Conservation (phyloP, 1,139 yeast species). For the Blastobotrys indianensis region DNA sequence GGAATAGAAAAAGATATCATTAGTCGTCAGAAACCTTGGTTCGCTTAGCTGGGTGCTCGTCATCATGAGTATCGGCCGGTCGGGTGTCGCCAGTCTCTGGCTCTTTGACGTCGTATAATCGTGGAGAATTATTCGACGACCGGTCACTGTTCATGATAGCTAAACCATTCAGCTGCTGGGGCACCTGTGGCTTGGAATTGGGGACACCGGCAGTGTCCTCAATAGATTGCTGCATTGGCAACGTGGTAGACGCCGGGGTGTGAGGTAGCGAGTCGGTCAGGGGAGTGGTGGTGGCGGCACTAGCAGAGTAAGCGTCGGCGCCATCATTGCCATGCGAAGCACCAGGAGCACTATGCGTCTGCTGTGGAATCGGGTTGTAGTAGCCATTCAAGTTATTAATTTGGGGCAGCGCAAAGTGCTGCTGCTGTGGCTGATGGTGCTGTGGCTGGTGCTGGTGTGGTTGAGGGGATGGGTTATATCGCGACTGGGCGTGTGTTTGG, state of each 20-base stretch:
- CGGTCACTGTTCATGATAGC: constrained; percentile 12
- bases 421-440: constrained; percentile 7
- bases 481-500: too few relatives aligned
- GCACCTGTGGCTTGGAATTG: background rate
- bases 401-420: constrained; percentile 4
- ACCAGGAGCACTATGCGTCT: background rate
- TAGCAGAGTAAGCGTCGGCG: background rate
- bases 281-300: constrained; percentile 20
- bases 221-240: constrained; percentile 1
- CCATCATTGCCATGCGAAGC: background rate
- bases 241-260: constrained; percentile 16
- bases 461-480: constrained; percentile 3
- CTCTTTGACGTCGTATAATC: constrained; percentile 8
- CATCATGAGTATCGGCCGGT: constrained; percentile 4
- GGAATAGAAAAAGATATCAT: too few relatives aligned
- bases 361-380: constrained; percentile 1
- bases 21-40: constrained; percentile 7
- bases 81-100: constrained; percentile 2
- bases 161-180: constrained; percentile 12
- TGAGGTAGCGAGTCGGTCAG: constrained; percentile 22
- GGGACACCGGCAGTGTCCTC: constrained; percentile 5
- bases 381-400: constrained; percentile 9
- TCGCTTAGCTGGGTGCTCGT: constrained; percentile 9
- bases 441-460: constrained; percentile 8
- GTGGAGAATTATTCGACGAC: constrained; percentile 8